Conservation (phyloP, 108 stramenopile genomes). For the Conticribra weissflogii region DNA sequence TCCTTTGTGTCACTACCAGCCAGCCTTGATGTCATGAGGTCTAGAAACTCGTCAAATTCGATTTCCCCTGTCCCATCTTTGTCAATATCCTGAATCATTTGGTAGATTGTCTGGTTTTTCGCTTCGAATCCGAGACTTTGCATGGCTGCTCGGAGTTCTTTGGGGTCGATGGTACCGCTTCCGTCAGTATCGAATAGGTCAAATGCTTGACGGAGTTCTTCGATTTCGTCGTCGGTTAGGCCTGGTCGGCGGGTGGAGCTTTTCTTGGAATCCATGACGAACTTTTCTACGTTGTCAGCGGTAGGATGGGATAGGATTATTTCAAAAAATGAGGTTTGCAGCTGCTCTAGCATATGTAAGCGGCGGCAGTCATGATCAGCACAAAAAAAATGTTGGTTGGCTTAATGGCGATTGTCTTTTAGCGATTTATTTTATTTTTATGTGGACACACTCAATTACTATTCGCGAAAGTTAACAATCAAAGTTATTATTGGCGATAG, state of each 20-base stretch:
- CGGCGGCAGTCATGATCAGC: too few species aligned
- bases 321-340: too few species aligned
- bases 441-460: too few species aligned
- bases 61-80: slow-evolving; percentile 68
- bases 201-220: slow-evolving; percentile 50
- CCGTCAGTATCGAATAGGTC: slow-evolving; percentile 58
- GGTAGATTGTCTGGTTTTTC: slow-evolving; percentile 92
- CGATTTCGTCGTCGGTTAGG: slow-evolving; percentile 49
- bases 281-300: too few species aligned
- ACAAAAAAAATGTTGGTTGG: too few species aligned
- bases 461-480: too few species aligned
- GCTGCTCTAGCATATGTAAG: too few species aligned
- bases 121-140: slow-evolving; percentile 90
- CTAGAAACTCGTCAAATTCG: slow-evolving; percentile 83
- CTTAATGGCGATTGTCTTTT: too few species aligned
- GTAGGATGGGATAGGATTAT: too few species aligned
- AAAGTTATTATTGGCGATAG: too few species aligned
- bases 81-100: slow-evolving; percentile 83
- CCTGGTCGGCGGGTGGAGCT: slow-evolving; percentile 32
- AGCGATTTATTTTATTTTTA: too few species aligned
- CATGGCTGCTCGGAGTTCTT: slow-evolving; percentile 94
- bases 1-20: slow-evolving; percentile 47
- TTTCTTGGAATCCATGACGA: slow-evolving; percentile 31
- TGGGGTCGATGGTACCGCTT: slow-evolving; percentile 88
- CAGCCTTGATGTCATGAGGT: slow-evolving; percentile 89